Percentiles rank a stretch among this genome's conserved stretches.
These are phyloP conservation scores for Vigna reflexopilosa DNA, from an alignment of 306 rosid genomes.

Conservation along the genomic window DNA sequence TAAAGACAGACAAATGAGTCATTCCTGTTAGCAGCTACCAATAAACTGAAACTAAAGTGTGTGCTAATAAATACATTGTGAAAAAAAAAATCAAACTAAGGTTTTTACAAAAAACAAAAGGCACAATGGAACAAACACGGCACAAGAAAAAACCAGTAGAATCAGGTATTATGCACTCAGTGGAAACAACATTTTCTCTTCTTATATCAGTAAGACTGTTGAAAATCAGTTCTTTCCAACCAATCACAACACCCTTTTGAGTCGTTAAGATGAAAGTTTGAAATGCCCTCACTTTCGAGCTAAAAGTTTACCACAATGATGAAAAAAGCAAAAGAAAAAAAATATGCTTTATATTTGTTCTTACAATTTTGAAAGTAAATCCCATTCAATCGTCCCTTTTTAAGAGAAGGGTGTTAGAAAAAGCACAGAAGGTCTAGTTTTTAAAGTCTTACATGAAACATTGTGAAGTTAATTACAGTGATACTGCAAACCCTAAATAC, in stretches of 20 bases:
- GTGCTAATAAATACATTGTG: neutral
- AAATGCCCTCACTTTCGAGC: conserved; percentile 32
- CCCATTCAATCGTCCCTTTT: neutral
- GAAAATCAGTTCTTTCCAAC: conserved; percentile 19
- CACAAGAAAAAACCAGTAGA: neutral
- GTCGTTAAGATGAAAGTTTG: conserved; percentile 33
- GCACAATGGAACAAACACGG: conserved; percentile 8
- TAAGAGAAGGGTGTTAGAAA: too few species aligned
- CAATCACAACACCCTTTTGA: conserved; percentile 28
- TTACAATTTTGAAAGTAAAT: too few species aligned
- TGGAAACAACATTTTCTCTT: conserved; percentile 37
- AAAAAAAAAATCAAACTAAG: neutral
- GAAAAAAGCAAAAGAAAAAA: too few species aligned
- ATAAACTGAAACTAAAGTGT: neutral
- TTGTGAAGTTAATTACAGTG: too few species aligned
- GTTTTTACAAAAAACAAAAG: neutral
- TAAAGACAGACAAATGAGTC: neutral
- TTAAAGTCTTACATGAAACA: neutral
- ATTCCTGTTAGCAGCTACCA: neutral
- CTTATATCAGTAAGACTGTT: conserved; percentile 38
- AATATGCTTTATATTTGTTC: too few species aligned
- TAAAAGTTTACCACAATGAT: too few species aligned
- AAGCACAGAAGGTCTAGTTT: neutral
- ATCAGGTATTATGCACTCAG: conserved; percentile 11
- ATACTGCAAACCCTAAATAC: neutral